A percentile compares a stretch with the other conserved stretches of the same genome.
Conservation (phyloP, 495 filamentous ascomycete species). For the Aspergillus biplanus region DNA sequence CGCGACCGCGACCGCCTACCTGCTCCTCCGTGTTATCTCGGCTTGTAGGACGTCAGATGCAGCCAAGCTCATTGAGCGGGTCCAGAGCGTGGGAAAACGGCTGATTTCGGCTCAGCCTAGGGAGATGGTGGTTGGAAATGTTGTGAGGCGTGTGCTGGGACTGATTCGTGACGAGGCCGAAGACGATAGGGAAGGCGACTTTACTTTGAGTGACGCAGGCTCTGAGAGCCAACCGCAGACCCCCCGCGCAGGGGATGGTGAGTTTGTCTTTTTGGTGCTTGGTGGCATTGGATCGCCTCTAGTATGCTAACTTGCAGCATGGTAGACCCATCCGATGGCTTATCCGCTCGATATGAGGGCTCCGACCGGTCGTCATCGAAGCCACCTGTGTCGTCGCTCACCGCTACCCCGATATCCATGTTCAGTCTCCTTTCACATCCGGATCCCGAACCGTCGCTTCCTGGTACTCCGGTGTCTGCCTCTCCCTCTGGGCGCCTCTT, state of each 20-base stretch:
- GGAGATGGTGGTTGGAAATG: conserved; percentile 91
- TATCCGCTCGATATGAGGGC: conserved; percentile 15
- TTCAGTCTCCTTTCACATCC: conserved; percentile 80
- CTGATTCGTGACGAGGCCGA: conserved; percentile 89
- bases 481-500: conserved; percentile 46
- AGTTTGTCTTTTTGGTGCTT: conserved; percentile 20
- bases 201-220: conserved; percentile 54
- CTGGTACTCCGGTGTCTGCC: conserved; percentile 47
- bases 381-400: conserved; percentile 60
- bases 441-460: conserved; percentile 46
- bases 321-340: conserved; percentile 41
- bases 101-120: conserved; percentile 81
- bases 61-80: conserved; percentile 72
- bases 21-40: conserved; percentile 81
- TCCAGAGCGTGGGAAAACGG: conserved; percentile 73
- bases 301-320: conserved; percentile 17
- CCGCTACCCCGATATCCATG: conserved; percentile 65
- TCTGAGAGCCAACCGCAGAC: conserved; percentile 55
- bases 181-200: conserved; percentile 74
- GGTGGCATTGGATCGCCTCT: background rate
- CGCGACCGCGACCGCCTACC: conserved; percentile 85
- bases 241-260: conserved; percentile 45
- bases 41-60: conserved; percentile 68
- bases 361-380: conserved; percentile 45
- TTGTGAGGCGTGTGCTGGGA: conserved; percentile 85